Conservation (phyloP, 768 basidiomycete species). For the Kwoniella sp. region DNA sequence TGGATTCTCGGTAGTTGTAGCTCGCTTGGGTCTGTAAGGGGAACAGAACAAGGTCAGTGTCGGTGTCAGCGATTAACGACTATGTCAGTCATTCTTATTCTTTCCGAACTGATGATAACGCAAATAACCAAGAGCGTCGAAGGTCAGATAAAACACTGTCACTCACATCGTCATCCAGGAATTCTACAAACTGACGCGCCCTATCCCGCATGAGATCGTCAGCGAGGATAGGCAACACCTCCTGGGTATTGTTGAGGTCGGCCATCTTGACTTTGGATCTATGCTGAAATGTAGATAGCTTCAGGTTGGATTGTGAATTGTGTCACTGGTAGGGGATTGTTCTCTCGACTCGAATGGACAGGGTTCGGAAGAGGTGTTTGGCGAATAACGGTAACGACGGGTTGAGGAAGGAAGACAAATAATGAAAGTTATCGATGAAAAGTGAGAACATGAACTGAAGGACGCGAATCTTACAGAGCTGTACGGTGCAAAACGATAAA, state of each 20-base stretch:
- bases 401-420: not conserved
- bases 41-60: slow-evolving; percentile 4
- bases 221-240: slow-evolving; percentile 61
- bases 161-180: slow-evolving; percentile 59
- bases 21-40: slow-evolving; percentile 57
- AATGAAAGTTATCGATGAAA: not conserved
- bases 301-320: no score
- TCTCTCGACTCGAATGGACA: no score
- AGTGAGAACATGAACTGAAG: not conserved
- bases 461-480: slow-evolving; percentile 11
- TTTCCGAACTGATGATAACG: not conserved
- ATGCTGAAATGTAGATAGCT: no score
- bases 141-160: no score
- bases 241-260: slow-evolving; percentile 40
- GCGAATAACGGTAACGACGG: no score
- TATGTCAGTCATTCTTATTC: no score
- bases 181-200: slow-evolving; percentile 78
- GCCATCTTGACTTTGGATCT: slow-evolving; percentile 33
- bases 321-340: no score
- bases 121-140: not conserved
- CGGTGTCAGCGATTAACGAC: not conserved
- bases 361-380: not conserved
- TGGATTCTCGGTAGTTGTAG: slow-evolving; percentile 79
- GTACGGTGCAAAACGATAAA: not conserved
- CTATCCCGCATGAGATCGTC: slow-evolving; percentile 74